Base-by-base conservation (phyloP, 805 yeast genomes). In the Danielia reshetovae region DNA sequence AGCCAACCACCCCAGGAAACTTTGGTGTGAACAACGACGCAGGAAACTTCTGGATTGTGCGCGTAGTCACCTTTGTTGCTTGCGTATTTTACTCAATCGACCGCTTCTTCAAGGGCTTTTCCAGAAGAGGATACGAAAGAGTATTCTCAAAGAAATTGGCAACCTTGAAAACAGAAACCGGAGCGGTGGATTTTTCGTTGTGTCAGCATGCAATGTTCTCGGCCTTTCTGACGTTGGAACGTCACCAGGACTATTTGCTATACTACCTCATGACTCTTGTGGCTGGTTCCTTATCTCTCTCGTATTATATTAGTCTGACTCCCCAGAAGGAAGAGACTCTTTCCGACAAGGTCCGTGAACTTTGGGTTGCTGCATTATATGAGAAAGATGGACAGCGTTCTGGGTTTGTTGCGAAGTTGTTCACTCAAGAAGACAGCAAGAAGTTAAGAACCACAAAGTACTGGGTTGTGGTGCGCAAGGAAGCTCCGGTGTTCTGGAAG, bases 221-320 rank as follows among this genome's bases (percentile, higher is more conserved):
- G 7, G 18, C 29, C n/a, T 9, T 33, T 25, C 26, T 16, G 17
- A 9, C 19, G 3, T 35, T 41, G 36, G 36, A 38, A 16, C 15
- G 35, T 12, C 30, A 28, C 17, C 17, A 23, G 17, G 40, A 36
- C 16, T n/a, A 30, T 5, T 27, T 42, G 30, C 31, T 39, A 19
- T 39, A 39, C 28, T 33, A 35, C 15, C 14, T 21, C 3, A 22
- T 15, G 11, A 12, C 22, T 19, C 7, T 19, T 19, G 22, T 19
- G 22, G 9, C 22, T 9, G 22, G 22, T 7, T 7, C 9, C 9
- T 19, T 19, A 7, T 19, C 22, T 7, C 22, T 19, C 9, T 19
- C 9, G 22, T 19, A 19, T 19, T 19, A 19, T 19, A 7, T 19
- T 19, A n/a, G n/a, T n/a, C n/a, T n/a, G n/a, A n/a, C n/a, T n/a